phyloP scores from a whole-genome alignment of 306 rosid species.

The Macrotyloma uniflorum region DNA sequence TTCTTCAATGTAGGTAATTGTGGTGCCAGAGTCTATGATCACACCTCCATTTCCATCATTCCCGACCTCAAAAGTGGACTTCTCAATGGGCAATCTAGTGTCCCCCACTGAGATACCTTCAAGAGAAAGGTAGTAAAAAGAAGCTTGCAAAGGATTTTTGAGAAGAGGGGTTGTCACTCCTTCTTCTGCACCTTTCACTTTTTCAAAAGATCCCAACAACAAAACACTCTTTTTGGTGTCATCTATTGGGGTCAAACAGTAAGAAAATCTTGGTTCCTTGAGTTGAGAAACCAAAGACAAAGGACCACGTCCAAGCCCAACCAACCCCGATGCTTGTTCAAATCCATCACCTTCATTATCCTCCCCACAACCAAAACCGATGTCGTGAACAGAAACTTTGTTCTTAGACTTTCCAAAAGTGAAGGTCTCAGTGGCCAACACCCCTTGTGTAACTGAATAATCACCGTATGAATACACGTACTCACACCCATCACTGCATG shows the following conservation, averaged over 20 bases:
- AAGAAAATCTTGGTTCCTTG: constrained; percentile 69
- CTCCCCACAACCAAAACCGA: constrained; percentile 85
- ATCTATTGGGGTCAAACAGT: constrained; percentile 70
- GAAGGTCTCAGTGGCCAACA: constrained; percentile 74
- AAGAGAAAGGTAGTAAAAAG: constrained; percentile 79
- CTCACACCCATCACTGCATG: constrained; percentile 61
- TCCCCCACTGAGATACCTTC: constrained; percentile 80
- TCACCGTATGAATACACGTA: constrained; percentile 81
- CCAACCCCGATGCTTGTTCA: constrained; percentile 74
- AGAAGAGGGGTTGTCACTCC: constrained; percentile 58
- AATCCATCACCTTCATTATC: constrained; percentile 86
- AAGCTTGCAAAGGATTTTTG: constrained; percentile 65
- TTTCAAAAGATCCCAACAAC: constrained; percentile 64
- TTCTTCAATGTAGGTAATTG: constrained; percentile 61
- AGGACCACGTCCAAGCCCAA: constrained; percentile 86
- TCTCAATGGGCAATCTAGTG: constrained; percentile 43
- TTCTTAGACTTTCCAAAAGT: constrained; percentile 51
- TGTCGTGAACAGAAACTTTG: constrained; percentile 35
- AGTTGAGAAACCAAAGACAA: constrained; percentile 83
- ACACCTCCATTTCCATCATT: constrained; percentile 81
- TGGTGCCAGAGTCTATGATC: constrained; percentile 91
- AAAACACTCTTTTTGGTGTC: constrained; percentile 61
- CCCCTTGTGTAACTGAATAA: constrained; percentile 69
- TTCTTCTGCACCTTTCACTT: constrained; percentile 31
- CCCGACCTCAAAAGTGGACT: constrained; percentile 53